These are phyloP conservation scores for Penicillium crustosum DNA, from an alignment of 2,329 filamentous ascomycete genomes.

Conservation along the genomic window DNA sequence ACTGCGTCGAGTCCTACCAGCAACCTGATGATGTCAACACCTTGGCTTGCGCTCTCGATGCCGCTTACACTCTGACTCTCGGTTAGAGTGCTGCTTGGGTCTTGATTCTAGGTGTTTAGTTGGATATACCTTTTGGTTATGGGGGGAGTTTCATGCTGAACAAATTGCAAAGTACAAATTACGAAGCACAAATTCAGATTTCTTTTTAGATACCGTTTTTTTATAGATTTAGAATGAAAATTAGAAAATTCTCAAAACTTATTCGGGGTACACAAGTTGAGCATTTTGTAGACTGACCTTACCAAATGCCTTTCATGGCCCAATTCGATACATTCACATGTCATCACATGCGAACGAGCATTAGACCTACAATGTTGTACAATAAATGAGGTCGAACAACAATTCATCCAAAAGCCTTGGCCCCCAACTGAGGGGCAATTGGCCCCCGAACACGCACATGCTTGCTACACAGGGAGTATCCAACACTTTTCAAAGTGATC, in stretches of 20 bases:
- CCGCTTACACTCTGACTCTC: conserved; percentile 41
- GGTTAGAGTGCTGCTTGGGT: conserved; percentile 16
- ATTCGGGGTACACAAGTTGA: not conserved
- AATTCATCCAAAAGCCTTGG: not conserved
- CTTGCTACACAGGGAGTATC: not conserved
- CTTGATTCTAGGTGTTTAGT: conserved; percentile 9
- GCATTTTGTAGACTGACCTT: not conserved
- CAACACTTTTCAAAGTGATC: not conserved
- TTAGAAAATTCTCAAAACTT: not conserved
- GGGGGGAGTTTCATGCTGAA: not conserved
- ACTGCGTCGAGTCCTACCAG: conserved; percentile 32
- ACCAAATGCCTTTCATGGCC: not conserved
- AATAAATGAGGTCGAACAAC: not conserved
- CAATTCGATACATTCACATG: not conserved
- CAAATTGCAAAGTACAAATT: conserved; percentile 7
- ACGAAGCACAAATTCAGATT: conserved; percentile 1
- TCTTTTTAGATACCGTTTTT: not conserved
- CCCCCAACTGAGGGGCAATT: not conserved
- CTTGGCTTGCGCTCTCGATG: conserved; percentile 22
- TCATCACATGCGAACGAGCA: too few relatives aligned
- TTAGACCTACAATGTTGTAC: not conserved
- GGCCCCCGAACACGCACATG: not conserved
- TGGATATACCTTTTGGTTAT: conserved; percentile 8
- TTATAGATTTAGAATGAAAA: conserved; percentile 1
- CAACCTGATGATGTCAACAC: conserved; percentile 31